Percentiles rank a stretch among this genome's conserved stretches.
Conservation (phyloP, 1,284 basidiomycete genomes). For the Coriolopsis trogii region DNA sequence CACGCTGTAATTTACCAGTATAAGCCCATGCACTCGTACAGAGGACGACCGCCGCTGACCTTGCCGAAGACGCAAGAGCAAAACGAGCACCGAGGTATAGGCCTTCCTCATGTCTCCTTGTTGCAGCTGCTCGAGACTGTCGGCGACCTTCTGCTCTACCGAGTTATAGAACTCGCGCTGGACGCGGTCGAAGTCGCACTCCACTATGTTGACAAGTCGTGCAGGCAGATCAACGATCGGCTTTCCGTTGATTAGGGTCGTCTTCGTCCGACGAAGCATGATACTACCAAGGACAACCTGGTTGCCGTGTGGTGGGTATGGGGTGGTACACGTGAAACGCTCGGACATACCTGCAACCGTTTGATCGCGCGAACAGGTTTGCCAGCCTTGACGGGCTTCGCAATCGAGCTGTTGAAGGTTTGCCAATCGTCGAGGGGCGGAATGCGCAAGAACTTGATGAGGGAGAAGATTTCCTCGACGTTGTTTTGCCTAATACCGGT, state of each 20-base stretch:
- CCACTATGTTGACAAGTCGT: constrained; percentile 72
- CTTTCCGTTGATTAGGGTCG: constrained; percentile 82
- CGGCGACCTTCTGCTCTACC: constrained; percentile 76
- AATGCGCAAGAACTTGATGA: constrained; percentile 88
- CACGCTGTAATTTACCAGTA: constrained; percentile 83
- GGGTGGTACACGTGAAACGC: constrained; percentile 22
- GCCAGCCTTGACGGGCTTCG: constrained; percentile 78
- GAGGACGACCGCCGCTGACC: too few relatives aligned
- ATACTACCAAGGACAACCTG: constrained; percentile 83
- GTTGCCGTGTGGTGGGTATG: neutral
- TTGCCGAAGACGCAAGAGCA: constrained; percentile 88
- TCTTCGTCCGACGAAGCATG: constrained; percentile 92
- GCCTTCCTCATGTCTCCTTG: constrained; percentile 58
- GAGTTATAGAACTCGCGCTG: constrained; percentile 85
- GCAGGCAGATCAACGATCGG: constrained; percentile 84
- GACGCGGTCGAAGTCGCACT: constrained; percentile 70
- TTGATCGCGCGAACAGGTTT: constrained; percentile 79
- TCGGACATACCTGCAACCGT: constrained; percentile 79
- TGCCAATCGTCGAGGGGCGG: constrained; percentile 83
- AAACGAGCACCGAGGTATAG: constrained; percentile 85
- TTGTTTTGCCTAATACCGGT: constrained; percentile 56
- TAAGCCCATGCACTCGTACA: too few relatives aligned
- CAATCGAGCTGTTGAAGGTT: constrained; percentile 80
- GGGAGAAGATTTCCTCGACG: constrained; percentile 87
- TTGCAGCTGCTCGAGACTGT: constrained; percentile 75